A percentile compares a stretch with the other conserved stretches of the same genome.
Evolutionary conservation across 441 rosid genomes (phyloP).

Genomic region (Theobroma grandiflorum): DNA sequence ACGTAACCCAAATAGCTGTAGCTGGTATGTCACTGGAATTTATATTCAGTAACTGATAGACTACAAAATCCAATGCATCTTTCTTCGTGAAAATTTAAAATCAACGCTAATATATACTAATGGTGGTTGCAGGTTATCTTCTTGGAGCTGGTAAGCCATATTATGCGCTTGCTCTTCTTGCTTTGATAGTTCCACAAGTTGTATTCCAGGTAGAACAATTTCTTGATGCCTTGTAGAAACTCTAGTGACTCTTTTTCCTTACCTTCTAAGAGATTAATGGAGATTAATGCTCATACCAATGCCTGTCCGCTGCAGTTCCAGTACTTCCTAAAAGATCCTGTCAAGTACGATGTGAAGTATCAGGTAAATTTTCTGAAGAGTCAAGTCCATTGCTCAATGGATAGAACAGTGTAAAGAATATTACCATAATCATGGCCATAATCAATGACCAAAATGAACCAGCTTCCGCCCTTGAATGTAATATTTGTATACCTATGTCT

Average conservation of each 20-base stretch:
- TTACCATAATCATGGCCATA: not conserved
- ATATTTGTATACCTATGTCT: not conserved
- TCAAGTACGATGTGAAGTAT: slow-evolving; percentile 91
- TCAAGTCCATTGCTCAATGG: not conserved
- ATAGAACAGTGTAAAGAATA: not conserved
- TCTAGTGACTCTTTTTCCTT: not conserved
- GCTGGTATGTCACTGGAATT: slow-evolving; percentile 67
- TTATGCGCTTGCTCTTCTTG: slow-evolving; percentile 84
- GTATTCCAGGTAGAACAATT: slow-evolving; percentile 79
- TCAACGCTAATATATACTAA: not conserved
- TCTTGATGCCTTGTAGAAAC: slow-evolving; percentile 11
- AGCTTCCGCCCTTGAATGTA: not conserved
- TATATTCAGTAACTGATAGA: not conserved
- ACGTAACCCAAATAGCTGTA: slow-evolving; percentile 88
- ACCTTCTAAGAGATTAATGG: not conserved
- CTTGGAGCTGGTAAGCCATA: slow-evolving; percentile 94
- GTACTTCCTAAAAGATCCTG: slow-evolving; percentile 95
- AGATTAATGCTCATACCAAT: slow-evolving; percentile 2
- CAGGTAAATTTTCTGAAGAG: slow-evolving; percentile 56
- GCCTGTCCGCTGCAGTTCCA: slow-evolving; percentile 64
- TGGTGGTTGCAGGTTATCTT: slow-evolving; percentile 72
- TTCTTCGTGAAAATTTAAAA: not conserved
- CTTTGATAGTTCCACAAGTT: slow-evolving; percentile 80
- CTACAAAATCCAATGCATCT: not conserved
- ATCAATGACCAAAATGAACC: not conserved